phyloP scores from a whole-genome alignment of 1,284 basidiomycete genomes.

The Fomitopsis betulina region DNA sequence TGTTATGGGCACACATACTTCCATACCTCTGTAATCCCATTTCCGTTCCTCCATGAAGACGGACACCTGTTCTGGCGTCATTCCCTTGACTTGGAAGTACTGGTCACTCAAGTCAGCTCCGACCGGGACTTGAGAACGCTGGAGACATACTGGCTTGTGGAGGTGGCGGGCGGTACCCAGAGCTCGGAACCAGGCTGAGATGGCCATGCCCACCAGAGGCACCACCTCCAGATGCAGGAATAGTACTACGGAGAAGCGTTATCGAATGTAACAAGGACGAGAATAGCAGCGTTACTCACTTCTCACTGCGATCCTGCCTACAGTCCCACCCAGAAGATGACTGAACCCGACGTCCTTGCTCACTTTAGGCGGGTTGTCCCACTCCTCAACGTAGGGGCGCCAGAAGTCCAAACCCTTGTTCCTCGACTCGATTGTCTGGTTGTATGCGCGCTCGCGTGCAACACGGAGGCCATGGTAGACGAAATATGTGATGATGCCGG shows the following conservation, averaged over 20 bases:
- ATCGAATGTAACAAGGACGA: neutral
- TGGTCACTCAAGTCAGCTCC: constrained; percentile 21
- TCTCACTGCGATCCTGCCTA: constrained; percentile 45
- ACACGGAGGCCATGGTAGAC: constrained; percentile 70
- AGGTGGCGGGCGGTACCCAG: constrained; percentile 67
- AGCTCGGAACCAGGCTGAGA: constrained; percentile 64
- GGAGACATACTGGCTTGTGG: constrained; percentile 56
- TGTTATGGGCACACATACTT: neutral
- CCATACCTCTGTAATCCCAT: constrained; percentile 74
- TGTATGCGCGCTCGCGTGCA: constrained; percentile 73
- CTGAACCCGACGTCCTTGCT: constrained; percentile 31
- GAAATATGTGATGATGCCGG: constrained; percentile 74
- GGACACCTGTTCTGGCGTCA: constrained; percentile 63
- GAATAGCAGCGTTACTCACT: constrained; percentile 12
- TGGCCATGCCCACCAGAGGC: constrained; percentile 65
- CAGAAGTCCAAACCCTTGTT: constrained; percentile 82
- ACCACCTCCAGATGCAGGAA: constrained; percentile 66
- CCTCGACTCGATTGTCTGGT: constrained; percentile 75
- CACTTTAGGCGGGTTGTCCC: constrained; percentile 62
- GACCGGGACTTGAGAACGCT: neutral
- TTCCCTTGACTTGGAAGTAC: constrained; percentile 82
- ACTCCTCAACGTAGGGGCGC: constrained; percentile 85
- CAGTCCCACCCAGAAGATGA: constrained; percentile 41
- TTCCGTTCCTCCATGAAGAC: constrained; percentile 83
- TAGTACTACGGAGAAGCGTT: constrained; percentile 41